phyloP scores from a whole-genome alignment of 371 early-diverging fungal genomes.

The Syncephalastrum monosporum region DNA sequence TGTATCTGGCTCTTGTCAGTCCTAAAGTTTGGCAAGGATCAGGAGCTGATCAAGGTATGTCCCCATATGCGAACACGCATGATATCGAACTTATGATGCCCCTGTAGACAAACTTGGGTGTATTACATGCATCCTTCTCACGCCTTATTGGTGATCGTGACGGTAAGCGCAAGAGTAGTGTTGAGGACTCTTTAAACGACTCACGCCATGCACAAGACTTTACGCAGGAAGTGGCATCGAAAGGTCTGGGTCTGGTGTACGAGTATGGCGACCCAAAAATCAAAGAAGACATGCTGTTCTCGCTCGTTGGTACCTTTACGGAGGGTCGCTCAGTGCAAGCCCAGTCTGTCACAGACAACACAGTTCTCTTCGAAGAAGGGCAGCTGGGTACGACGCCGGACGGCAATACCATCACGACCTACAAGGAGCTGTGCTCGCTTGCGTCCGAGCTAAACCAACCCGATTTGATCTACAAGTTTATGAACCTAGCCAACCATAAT shows the following conservation, averaged over 20 bases:
- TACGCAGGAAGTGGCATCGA: slow-evolving; percentile 83
- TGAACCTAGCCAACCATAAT: slow-evolving; percentile 90
- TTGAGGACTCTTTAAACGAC: not conserved
- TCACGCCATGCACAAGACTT: slow-evolving; percentile 42
- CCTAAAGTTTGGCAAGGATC: slow-evolving; percentile 72
- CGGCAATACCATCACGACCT: slow-evolving; percentile 78
- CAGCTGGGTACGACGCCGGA: slow-evolving; percentile 80
- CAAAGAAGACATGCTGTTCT: slow-evolving; percentile 63
- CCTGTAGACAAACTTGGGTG: slow-evolving; percentile 42
- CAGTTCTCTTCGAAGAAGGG: slow-evolving; percentile 72
- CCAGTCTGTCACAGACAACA: slow-evolving; percentile 76
- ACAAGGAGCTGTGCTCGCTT: slow-evolving; percentile 81
- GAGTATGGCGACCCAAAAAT: slow-evolving; percentile 77
- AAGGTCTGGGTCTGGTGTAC: slow-evolving; percentile 85
- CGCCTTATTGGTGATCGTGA: slow-evolving; percentile 79
- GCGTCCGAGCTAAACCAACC: slow-evolving; percentile 93
- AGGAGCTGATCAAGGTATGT: slow-evolving; percentile 46
- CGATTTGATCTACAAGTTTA: slow-evolving; percentile 92
- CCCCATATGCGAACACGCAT: not conserved
- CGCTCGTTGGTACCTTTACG: slow-evolving; percentile 61
- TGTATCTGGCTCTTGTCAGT: slow-evolving; percentile 86
- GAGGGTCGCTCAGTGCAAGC: slow-evolving; percentile 57
- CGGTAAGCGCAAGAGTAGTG: slow-evolving; percentile 36
- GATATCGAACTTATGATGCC: slow-evolving; percentile 1
- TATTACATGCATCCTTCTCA: slow-evolving; percentile 73